phyloP scores from a whole-genome alignment of 805 yeast genomes.

The Candida cerambycidarum region DNA sequence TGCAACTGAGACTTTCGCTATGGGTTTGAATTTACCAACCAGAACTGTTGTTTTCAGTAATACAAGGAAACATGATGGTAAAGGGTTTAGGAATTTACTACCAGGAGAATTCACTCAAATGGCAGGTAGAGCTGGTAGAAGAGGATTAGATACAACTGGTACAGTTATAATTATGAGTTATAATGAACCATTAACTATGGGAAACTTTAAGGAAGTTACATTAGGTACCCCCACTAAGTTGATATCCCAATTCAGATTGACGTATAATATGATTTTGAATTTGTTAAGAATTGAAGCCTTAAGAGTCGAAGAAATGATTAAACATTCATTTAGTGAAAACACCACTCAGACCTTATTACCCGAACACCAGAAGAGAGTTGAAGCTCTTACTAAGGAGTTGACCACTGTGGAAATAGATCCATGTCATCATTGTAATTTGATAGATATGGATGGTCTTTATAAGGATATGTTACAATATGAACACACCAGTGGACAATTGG shows the following conservation, averaged over 20 bases:
- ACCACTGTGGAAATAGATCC: slow-evolving; percentile 32
- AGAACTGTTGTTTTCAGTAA: slow-evolving; percentile 92
- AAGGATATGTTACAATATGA: slow-evolving; percentile 47
- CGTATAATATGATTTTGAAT: slow-evolving; percentile 94
- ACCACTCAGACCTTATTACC: slow-evolving; percentile 82
- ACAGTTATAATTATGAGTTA: slow-evolving; percentile 92
- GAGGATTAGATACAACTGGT: slow-evolving; percentile 86
- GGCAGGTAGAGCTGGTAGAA: slow-evolving; percentile 95
- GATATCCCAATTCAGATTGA: slow-evolving; percentile 87
- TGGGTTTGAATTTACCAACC: slow-evolving; percentile 96
- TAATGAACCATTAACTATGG: slow-evolving; percentile 56
- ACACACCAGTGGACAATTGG: slow-evolving; percentile 43
- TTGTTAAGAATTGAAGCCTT: slow-evolving; percentile 89
- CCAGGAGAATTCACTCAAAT: slow-evolving; percentile 99
- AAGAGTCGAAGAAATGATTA: slow-evolving; percentile 97
- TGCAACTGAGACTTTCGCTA: slow-evolving; percentile 98
- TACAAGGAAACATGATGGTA: slow-evolving; percentile 87
- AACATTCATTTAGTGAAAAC: slow-evolving; percentile 91
- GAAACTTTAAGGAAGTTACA: slow-evolving; percentile 73
- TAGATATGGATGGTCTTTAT: slow-evolving; percentile 47
- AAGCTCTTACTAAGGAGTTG: slow-evolving; percentile 50
- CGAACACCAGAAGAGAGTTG: slow-evolving; percentile 71
- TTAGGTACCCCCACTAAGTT: slow-evolving; percentile 89
- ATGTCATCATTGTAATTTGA: slow-evolving; percentile 36
- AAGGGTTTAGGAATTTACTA: slow-evolving; percentile 70